phyloP scores from a whole-genome alignment of 345 rosid genomes.

The Ricinus communis region DNA sequence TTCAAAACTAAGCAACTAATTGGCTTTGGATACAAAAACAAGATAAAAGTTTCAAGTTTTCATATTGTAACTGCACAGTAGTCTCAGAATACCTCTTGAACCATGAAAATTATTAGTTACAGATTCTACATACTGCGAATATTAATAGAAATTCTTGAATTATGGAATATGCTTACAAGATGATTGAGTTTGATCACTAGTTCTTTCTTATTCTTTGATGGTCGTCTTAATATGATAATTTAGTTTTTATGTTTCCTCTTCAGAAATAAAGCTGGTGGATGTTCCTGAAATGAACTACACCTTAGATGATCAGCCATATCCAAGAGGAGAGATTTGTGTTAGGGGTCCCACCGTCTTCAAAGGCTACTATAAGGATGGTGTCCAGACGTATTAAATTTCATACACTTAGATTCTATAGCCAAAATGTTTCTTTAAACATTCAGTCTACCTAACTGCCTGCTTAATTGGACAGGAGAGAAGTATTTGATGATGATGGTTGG shows the following conservation, averaged over 20 bases:
- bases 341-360: slow-evolving; percentile 81
- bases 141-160: neutral
- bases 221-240: neutral
- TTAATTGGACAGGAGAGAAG: slow-evolving; percentile 43
- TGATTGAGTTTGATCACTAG: too few species aligned
- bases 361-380: slow-evolving; percentile 85
- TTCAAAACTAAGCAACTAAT: neutral
- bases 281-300: slow-evolving; percentile 96
- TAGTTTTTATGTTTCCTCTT: slow-evolving; percentile 13
- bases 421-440: slow-evolving; percentile 4
- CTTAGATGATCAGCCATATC: slow-evolving; percentile 82
- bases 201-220: neutral
- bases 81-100: neutral
- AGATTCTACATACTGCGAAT: neutral
- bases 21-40: neutral
- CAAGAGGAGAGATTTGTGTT: slow-evolving; percentile 92
- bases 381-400: slow-evolving; percentile 57
- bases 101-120: neutral
- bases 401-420: slow-evolving; percentile 11
- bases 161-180: too few species aligned
- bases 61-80: neutral
- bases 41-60: neutral
- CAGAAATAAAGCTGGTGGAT: slow-evolving; percentile 87
- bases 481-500: slow-evolving; percentile 42
- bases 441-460: slow-evolving; percentile 14